phyloP scores from a whole-genome alignment of 306 rosid genomes.

The Dalbergia oliveri region DNA sequence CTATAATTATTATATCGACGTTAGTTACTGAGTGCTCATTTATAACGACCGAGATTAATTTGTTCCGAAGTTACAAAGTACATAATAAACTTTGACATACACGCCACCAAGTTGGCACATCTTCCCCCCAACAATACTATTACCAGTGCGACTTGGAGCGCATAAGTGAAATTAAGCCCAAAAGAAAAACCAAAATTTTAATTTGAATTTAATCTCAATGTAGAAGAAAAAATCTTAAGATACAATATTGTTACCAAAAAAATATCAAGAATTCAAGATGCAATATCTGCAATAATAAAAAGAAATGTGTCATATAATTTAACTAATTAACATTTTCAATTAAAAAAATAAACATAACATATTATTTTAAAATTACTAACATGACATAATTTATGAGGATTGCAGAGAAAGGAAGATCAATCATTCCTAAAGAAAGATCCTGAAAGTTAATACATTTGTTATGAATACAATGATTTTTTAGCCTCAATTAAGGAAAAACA shows the following conservation, averaged over 20 bases:
- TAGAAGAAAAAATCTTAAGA: background rate
- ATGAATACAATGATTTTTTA: background rate
- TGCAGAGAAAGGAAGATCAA: constrained; percentile 32
- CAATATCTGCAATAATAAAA: background rate
- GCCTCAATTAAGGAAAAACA: constrained; percentile 9
- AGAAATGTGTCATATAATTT: background rate
- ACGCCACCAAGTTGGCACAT: background rate
- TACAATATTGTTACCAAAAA: background rate
- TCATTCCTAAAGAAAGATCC: constrained; percentile 15
- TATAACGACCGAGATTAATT: background rate
- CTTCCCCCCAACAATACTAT: background rate
- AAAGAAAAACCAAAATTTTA: background rate
- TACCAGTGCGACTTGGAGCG: background rate
- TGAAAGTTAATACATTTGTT: background rate
- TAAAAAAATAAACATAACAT: constrained; percentile 4
- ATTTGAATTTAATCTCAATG: background rate
- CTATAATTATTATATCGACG: background rate
- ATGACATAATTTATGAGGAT: constrained; percentile 34
- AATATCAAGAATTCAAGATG: background rate
- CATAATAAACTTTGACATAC: background rate
- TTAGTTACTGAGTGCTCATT: background rate
- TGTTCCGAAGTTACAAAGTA: background rate
- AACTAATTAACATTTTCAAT: background rate
- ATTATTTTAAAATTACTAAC: background rate
- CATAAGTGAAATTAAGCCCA: background rate